phyloP scores from a whole-genome alignment of 2,329 filamentous ascomycete genomes.

The Apiospora pterosperma region DNA sequence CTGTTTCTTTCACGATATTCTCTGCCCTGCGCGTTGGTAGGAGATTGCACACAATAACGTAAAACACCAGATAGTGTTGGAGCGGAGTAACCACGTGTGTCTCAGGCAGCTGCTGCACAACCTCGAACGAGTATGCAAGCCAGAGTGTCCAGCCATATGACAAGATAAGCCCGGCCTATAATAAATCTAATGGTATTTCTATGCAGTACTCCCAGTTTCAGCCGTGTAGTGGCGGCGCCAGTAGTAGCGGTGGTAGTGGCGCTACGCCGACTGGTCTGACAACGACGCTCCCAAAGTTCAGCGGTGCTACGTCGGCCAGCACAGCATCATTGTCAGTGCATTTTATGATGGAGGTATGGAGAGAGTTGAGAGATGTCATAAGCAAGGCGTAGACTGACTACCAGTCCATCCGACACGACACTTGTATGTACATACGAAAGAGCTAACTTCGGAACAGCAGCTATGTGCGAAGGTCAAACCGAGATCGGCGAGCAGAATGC shows the following conservation, averaged over 20 bases:
- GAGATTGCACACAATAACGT: not conserved
- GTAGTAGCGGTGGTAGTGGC: not conserved
- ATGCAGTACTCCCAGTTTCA: not conserved
- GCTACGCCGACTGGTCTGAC: constrained; percentile 10
- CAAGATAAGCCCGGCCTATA: not conserved
- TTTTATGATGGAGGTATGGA: constrained; percentile 43
- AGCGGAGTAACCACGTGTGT: not conserved
- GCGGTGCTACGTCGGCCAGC: constrained; percentile 8
- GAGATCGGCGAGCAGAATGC: constrained; percentile 29
- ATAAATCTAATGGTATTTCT: not conserved
- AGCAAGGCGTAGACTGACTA: constrained; percentile 9
- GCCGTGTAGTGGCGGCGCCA: not conserved
- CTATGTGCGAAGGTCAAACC: constrained; percentile 22
- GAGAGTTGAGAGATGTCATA: constrained; percentile 39
- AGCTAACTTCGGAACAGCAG: not conserved
- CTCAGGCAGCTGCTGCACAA: not conserved
- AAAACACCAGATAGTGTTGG: not conserved
- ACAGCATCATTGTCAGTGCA: constrained; percentile 17
- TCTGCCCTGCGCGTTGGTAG: not conserved
- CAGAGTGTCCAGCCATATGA: not conserved
- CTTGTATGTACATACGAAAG: not conserved
- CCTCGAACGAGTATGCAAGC: not conserved
- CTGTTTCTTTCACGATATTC: not conserved
- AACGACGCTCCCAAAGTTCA: constrained; percentile 7
- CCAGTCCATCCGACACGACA: not conserved